phyloP scores from a whole-genome alignment of 345 rosid genomes.

The Corchorus capsularis region DNA sequence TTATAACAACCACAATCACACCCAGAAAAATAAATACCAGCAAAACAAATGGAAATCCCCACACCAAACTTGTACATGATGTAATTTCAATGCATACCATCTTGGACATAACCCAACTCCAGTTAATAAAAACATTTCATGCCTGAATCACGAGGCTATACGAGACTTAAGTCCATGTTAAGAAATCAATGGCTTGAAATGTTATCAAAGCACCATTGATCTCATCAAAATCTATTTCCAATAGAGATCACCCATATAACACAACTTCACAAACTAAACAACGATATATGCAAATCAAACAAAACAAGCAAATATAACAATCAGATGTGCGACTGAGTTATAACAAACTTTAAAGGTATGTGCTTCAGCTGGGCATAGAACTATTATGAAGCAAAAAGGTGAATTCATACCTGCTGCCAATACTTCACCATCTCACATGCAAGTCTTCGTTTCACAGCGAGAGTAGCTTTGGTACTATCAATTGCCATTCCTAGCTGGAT shows the following conservation, averaged over 20 bases:
- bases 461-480: slow-evolving; percentile 96
- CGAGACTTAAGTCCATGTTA: no score
- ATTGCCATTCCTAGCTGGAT: slow-evolving; percentile 99
- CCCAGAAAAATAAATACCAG: no score
- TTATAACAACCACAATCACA: no score
- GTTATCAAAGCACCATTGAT: not conserved
- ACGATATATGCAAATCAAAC: not conserved
- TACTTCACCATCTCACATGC: slow-evolving; percentile 99
- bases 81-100: no score
- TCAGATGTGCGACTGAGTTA: not conserved
- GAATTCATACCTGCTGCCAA: slow-evolving; percentile 90
- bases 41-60: no score
- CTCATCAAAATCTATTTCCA: not conserved
- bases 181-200: not conserved
- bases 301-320: not conserved
- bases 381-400: not conserved
- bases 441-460: slow-evolving; percentile 98
- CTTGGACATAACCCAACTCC: no score
- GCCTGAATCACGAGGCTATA: no score
- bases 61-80: no score
- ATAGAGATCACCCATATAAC: not conserved
- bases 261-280: not conserved
- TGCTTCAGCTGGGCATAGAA: not conserved
- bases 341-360: slow-evolving; percentile 10
- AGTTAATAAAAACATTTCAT: no score